Conservation (phyloP, 2,329 filamentous ascomycete genomes). For the Colletotrichum tropicale region DNA sequence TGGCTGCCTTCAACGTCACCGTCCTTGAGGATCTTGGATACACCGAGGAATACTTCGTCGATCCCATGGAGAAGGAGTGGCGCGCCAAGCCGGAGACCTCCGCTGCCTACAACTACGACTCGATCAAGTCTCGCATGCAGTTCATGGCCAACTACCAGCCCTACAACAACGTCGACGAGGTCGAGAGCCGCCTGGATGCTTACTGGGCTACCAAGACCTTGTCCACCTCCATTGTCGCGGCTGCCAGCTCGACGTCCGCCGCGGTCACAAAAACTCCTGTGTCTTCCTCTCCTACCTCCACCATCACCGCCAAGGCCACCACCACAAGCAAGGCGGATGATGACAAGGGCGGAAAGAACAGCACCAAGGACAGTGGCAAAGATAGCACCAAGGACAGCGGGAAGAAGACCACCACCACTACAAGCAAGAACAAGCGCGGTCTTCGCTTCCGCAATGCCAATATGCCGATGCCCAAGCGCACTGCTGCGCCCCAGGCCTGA, state of each 20-base stretch:
- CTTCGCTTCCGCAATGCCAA: background rate
- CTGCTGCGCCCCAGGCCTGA: background rate
- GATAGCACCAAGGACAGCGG: background rate
- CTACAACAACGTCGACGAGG: constrained; percentile 35
- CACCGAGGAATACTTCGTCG: constrained; percentile 37
- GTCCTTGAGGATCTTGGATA: constrained; percentile 39
- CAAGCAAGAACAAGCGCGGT: background rate
- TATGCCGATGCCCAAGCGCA: constrained; percentile 4
- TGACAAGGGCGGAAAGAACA: background rate
- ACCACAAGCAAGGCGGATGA: background rate
- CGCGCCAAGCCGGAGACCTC: constrained; percentile 31
- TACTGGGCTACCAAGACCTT: constrained; percentile 30
- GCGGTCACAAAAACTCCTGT: background rate
- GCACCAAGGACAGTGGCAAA: background rate
- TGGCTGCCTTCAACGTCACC: constrained; percentile 48
- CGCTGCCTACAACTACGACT: constrained; percentile 27
- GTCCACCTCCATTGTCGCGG: background rate
- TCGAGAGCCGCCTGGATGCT: constrained; percentile 30
- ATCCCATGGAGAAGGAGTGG: constrained; percentile 42
- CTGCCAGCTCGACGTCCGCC: background rate
- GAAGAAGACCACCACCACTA: background rate
- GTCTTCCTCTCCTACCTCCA: background rate
- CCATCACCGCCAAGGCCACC: background rate
- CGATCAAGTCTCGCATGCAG: constrained; percentile 33
- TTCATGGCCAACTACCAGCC: constrained; percentile 34